Percentiles rank a stretch among this genome's conserved stretches.
phyloP scores from a whole-genome alignment of 2,329 filamentous ascomycete genomes.

The Cladophialophora chaetospira region DNA sequence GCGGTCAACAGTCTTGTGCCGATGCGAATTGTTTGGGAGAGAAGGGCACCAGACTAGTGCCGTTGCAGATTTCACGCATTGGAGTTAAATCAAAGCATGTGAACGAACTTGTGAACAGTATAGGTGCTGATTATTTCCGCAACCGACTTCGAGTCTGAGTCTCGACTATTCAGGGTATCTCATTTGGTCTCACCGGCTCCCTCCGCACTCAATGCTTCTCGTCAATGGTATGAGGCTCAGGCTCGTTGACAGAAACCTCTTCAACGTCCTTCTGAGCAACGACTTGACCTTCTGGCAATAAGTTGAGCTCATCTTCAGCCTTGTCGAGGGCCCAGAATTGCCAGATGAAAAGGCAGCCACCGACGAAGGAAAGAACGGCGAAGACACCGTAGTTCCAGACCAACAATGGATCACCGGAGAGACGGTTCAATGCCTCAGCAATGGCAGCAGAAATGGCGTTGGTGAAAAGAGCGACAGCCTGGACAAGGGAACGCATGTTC shows the following conservation, averaged over 20 bases:
- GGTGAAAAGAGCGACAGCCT: conserved; percentile 69
- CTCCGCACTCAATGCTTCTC: conserved; percentile 3
- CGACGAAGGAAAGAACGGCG: conserved; percentile 63
- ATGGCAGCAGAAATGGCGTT: conserved; percentile 69
- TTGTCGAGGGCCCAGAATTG: conserved; percentile 65
- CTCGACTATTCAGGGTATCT: not conserved
- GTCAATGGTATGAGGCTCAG: conserved; percentile 4
- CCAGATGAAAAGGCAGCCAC: conserved; percentile 68
- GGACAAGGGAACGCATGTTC: conserved; percentile 77
- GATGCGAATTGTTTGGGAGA: too few species aligned
- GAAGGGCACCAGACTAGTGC: too few species aligned
- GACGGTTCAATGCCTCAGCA: conserved; percentile 66
- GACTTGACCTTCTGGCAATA: conserved; percentile 27
- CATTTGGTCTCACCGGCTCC: not conserved
- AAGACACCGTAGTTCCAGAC: conserved; percentile 72
- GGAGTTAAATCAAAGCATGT: too few species aligned
- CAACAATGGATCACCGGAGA: conserved; percentile 65
- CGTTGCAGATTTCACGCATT: too few species aligned
- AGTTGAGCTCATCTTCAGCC: conserved; percentile 69
- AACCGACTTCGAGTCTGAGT: too few species aligned
- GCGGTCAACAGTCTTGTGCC: too few species aligned
- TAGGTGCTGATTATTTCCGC: not conserved
- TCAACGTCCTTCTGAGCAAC: conserved; percentile 17
- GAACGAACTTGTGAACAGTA: not conserved
- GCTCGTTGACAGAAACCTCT: conserved; percentile 6